These are phyloP conservation scores for Domatiomyces catenatus DNA, from an alignment of 2,329 filamentous ascomycete genomes.

Conservation along the genomic window DNA sequence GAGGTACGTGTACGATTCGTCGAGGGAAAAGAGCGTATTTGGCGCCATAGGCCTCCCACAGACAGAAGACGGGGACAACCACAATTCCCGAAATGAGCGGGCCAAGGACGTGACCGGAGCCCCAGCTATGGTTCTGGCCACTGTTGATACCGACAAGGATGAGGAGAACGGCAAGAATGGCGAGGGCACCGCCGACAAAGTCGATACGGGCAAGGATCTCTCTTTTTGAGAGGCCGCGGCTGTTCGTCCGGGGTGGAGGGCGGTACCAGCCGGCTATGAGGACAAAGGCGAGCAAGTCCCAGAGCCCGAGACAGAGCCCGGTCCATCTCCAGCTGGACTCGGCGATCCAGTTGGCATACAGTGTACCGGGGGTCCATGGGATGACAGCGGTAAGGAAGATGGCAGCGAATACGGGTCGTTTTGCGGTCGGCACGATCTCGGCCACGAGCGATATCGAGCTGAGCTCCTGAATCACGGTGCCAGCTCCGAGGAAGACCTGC, in stretches of 20 bases:
- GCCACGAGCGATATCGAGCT: slow-evolving; percentile 2
- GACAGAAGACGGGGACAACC: slow-evolving; percentile 23
- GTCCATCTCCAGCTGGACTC: slow-evolving; percentile 39
- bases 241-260: slow-evolving; percentile 34
- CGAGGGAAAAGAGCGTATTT: slow-evolving; percentile 31
- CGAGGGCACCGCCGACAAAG: slow-evolving; percentile 36
- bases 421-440: slow-evolving; percentile 3
- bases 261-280: slow-evolving; percentile 38
- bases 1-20: slow-evolving; percentile 11
- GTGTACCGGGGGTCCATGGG: slow-evolving; percentile 2
- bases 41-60: slow-evolving; percentile 25
- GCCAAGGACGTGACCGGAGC: slow-evolving; percentile 24
- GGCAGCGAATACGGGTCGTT: neutral
- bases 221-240: slow-evolving; percentile 2
- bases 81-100: slow-evolving; percentile 27
- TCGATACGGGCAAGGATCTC: slow-evolving; percentile 34
- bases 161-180: slow-evolving; percentile 33
- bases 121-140: slow-evolving; percentile 21
- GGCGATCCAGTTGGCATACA: slow-evolving; percentile 6
- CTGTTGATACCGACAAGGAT: slow-evolving; percentile 31
- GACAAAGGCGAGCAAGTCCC: slow-evolving; percentile 37
- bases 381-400: slow-evolving; percentile 1
- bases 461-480: slow-evolving; percentile 2
- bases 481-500: neutral
- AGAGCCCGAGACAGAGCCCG: slow-evolving; percentile 37